phyloP scores from a whole-genome alignment of 768 basidiomycete genomes.

The Rhizopogon salebrosus region DNA sequence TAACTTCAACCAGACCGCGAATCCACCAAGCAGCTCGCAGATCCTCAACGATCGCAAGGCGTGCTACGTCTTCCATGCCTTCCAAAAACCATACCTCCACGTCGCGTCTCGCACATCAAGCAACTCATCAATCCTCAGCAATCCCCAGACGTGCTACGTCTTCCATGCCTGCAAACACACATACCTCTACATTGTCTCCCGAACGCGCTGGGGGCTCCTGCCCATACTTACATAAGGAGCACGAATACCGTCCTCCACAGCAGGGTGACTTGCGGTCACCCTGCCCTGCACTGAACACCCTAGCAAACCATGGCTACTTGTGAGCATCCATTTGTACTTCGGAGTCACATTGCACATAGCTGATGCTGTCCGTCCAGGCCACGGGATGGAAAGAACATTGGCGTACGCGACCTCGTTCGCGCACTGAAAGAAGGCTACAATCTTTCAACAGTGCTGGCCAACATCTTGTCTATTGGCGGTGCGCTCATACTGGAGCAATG shows the following conservation, averaged over 20 bases:
- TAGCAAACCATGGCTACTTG: constrained; percentile 76
- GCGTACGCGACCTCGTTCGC: constrained; percentile 31
- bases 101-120: constrained; percentile 6
- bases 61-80: neutral
- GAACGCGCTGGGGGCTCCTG: constrained; percentile 25
- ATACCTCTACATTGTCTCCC: constrained; percentile 10
- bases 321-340: constrained; percentile 30
- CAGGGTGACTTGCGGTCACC: constrained; percentile 53
- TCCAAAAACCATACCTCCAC: constrained; percentile 6
- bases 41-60: neutral
- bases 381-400: constrained; percentile 48
- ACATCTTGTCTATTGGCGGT: constrained; percentile 43
- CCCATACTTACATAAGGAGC: constrained; percentile 35
- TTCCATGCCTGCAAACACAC: constrained; percentile 3
- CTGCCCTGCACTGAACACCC: constrained; percentile 69
- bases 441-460: constrained; percentile 42
- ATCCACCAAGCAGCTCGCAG: neutral
- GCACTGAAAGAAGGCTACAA: constrained; percentile 48
- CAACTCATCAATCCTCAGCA: neutral
- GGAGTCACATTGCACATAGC: neutral
- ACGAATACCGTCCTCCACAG: constrained; percentile 41
- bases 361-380: constrained; percentile 28
- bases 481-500: constrained; percentile 36
- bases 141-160: neutral
- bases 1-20: neutral